Evolutionary conservation across 345 rosid genomes (phyloP).

Genomic region (Camelina sativa): DNA sequence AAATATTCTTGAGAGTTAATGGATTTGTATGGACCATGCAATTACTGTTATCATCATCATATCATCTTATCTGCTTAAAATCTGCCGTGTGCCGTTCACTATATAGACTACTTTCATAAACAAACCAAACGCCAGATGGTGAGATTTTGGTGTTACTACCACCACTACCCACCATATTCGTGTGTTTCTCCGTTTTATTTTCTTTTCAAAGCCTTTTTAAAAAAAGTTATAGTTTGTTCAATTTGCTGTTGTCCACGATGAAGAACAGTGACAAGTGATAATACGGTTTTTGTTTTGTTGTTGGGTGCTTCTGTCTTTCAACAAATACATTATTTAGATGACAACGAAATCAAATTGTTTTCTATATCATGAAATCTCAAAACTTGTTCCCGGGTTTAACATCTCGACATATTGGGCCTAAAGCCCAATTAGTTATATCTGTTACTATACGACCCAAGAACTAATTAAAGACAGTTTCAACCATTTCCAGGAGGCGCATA

Average conservation of each 20-base stretch:
- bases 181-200: neutral
- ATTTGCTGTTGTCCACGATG: neutral
- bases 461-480: neutral
- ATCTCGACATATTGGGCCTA: neutral
- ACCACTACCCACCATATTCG: neutral
- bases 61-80: slow-evolving; percentile 11
- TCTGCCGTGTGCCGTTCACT: slow-evolving; percentile 1
- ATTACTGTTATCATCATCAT: neutral
- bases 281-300: neutral
- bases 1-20: no score
- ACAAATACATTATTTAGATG: no score
- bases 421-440: neutral
- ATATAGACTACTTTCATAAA: neutral
- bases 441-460: slow-evolving; percentile 3
- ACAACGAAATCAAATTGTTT: no score
- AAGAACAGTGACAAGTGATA: neutral
- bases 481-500: slow-evolving; percentile 22
- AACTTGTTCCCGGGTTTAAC: no score
- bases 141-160: slow-evolving; percentile 5
- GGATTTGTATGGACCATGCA: slow-evolving; percentile 36
- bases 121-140: neutral
- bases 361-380: no score
- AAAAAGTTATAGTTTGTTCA: neutral
- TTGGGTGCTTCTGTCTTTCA: neutral
- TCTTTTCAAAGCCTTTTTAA: neutral